phyloP scores from a whole-genome alignment of 2,329 filamentous ascomycete genomes.

The Alternaria sp. region DNA sequence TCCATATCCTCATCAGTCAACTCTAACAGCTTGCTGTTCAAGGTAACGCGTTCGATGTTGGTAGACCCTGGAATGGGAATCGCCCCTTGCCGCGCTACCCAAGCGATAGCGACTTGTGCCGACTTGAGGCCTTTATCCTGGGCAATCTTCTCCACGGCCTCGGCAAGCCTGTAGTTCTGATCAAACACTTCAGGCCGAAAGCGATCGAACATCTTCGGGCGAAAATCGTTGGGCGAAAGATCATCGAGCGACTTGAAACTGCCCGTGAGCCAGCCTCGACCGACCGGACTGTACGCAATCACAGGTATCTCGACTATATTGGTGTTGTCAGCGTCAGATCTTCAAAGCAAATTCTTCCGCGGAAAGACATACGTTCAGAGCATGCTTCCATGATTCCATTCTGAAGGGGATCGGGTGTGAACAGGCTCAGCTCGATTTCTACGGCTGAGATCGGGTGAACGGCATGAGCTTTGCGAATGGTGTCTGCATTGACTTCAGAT shows the following conservation, averaged over 20 bases:
- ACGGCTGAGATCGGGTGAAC: slow-evolving; percentile 61
- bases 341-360: neutral
- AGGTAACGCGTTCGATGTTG: slow-evolving; percentile 58
- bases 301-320: slow-evolving; percentile 64
- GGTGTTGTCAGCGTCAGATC: neutral
- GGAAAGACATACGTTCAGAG: slow-evolving; percentile 20
- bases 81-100: slow-evolving; percentile 61
- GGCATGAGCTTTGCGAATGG: slow-evolving; percentile 53
- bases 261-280: slow-evolving; percentile 57
- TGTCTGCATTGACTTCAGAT: slow-evolving; percentile 49
- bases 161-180: slow-evolving; percentile 67
- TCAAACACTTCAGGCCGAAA: slow-evolving; percentile 67
- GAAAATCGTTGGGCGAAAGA: slow-evolving; percentile 58
- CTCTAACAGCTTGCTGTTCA: slow-evolving; percentile 62
- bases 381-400: slow-evolving; percentile 62
- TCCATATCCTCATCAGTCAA: neutral
- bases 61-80: slow-evolving; percentile 70
- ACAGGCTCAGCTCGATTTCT: slow-evolving; percentile 64
- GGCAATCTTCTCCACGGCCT: slow-evolving; percentile 65
- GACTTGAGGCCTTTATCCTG: slow-evolving; percentile 61
- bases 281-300: slow-evolving; percentile 69
- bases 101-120: slow-evolving; percentile 69
- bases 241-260: slow-evolving; percentile 57
- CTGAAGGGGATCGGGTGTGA: slow-evolving; percentile 58
- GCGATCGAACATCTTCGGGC: slow-evolving; percentile 56